These are phyloP conservation scores for Hippophae rhamnoides DNA, from an alignment of 306 rosid genomes.

Conservation along the genomic window DNA sequence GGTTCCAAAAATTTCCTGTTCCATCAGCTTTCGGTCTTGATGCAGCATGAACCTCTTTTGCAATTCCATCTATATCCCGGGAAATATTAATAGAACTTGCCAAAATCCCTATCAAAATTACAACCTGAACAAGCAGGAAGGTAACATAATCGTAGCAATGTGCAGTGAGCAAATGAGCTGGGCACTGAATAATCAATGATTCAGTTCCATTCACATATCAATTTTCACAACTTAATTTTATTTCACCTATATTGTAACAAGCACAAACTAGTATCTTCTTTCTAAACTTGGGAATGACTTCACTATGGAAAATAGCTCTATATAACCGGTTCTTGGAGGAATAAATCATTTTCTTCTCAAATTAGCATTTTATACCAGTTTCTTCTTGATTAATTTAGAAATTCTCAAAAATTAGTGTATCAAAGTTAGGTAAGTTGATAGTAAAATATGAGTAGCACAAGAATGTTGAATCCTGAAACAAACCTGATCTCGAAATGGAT, in stretches of 20 bases:
- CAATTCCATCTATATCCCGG: conserved; percentile 46
- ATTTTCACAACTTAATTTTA: too few species aligned
- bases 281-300: too few species aligned
- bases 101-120: conserved; percentile 54
- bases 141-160: not conserved
- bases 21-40: conserved; percentile 28
- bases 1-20: not conserved
- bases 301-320: too few species aligned
- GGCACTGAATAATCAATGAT: not conserved
- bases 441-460: not conserved
- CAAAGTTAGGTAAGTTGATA: not conserved
- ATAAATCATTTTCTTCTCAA: too few species aligned
- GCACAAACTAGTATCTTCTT: too few species aligned
- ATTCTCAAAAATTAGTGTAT: not conserved
- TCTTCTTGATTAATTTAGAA: not conserved
- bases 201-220: not conserved
- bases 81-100: conserved; percentile 59
- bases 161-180: not conserved
- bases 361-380: too few species aligned
- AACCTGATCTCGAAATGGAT: conserved; percentile 26
- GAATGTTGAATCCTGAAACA: too few species aligned
- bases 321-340: too few species aligned
- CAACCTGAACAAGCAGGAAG: conserved; percentile 30
- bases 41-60: conserved; percentile 71
- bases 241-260: too few species aligned